Conservation (phyloP, 352 stramenopile species). For the Pythium biforme region DNA sequence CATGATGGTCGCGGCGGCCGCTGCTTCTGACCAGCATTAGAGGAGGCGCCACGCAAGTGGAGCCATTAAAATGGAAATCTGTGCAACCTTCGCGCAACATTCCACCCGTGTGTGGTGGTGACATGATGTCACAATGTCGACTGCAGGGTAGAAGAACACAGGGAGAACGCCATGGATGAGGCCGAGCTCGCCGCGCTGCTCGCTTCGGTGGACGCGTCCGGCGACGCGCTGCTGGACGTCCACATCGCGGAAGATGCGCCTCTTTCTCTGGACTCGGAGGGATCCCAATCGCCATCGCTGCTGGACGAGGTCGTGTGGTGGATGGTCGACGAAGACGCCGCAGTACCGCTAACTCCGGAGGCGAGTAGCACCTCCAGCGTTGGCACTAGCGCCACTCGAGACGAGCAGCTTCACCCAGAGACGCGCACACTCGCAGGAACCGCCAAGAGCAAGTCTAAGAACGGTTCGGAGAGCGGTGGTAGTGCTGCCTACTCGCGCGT, state of each 20-base stretch:
- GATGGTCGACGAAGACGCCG: neutral
- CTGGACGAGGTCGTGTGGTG: neutral
- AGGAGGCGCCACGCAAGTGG: too few species aligned
- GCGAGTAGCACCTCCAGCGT: neutral
- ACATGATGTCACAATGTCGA: neutral
- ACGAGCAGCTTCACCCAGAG: neutral
- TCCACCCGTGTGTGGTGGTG: too few species aligned
- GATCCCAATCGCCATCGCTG: neutral
- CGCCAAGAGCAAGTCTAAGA: too few species aligned
- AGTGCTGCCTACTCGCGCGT: slow-evolving; percentile 3
- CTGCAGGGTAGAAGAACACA: neutral
- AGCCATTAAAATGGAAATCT: too few species aligned
- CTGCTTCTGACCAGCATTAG: too few species aligned
- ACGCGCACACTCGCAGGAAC: too few species aligned
- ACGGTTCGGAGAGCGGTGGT: too few species aligned
- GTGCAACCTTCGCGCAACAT: too few species aligned
- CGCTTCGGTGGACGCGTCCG: neutral
- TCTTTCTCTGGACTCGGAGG: too few species aligned
- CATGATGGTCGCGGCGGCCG: slow-evolving; percentile 11
- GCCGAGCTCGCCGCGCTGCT: slow-evolving; percentile 3
- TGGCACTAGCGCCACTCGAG: neutral
- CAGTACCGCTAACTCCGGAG: neutral
- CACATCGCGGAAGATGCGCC: too few species aligned
- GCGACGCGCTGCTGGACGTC: too few species aligned
- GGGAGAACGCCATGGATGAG: neutral